Conservation (phyloP, 345 rosid genomes). For the Clarkia xantiana region DNA sequence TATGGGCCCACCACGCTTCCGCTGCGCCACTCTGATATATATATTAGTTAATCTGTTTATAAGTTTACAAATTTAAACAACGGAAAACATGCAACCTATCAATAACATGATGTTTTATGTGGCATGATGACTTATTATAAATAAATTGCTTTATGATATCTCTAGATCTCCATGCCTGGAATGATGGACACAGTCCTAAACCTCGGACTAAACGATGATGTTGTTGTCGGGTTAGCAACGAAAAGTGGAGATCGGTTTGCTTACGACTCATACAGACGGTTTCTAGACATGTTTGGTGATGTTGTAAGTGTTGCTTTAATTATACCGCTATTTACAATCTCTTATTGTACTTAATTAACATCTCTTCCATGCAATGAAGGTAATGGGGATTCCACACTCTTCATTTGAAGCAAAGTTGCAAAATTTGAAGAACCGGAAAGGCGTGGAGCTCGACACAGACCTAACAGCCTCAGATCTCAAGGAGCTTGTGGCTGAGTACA, state of each 20-base stretch:
- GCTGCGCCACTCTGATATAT: too few species aligned
- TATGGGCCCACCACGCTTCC: too few species aligned
- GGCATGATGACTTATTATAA: too few species aligned
- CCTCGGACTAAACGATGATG: constrained; percentile 83
- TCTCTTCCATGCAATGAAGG: constrained; percentile 24
- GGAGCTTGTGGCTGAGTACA: constrained; percentile 72
- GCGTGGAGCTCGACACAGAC: constrained; percentile 56
- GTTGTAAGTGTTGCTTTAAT: constrained; percentile 62
- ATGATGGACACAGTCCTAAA: constrained; percentile 99
- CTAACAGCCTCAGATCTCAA: constrained; percentile 65
- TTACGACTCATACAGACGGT: constrained; percentile 80
- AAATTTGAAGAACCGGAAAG: constrained; percentile 46
- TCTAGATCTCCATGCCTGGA: constrained; percentile 89
- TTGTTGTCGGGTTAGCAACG: constrained; percentile 49
- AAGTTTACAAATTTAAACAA: too few species aligned
- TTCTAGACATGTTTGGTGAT: constrained; percentile 85
- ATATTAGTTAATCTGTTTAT: too few species aligned
- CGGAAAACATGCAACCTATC: too few species aligned
- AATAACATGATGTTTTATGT: too few species aligned
- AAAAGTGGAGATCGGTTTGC: constrained; percentile 91
- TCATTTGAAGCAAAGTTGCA: constrained; percentile 70
- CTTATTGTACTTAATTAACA: neutral
- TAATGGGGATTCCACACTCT: constrained; percentile 75
- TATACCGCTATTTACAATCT: neutral
- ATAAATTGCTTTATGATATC: neutral